These are phyloP conservation scores for Oenanthe javanica DNA, from an alignment of 140 eudicot genomes.

Conservation along the genomic window DNA sequence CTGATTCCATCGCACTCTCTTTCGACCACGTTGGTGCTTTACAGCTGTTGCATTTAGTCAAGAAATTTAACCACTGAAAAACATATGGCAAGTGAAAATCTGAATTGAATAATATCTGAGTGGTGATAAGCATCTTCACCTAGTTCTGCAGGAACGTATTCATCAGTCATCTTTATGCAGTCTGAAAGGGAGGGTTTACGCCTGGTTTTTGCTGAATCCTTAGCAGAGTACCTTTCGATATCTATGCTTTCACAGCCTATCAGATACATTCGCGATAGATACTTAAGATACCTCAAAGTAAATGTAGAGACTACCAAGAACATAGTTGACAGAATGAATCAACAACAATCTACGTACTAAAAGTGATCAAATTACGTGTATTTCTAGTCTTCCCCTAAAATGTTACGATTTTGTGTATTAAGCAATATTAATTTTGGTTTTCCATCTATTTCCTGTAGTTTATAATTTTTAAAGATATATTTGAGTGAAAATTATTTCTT, in stretches of 20 bases:
- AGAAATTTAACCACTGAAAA: too few species aligned
- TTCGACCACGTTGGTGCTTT: conserved; percentile 23
- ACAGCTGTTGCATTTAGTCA: too few species aligned
- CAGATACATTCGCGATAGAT: conserved; percentile 5
- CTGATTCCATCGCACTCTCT: conserved; percentile 60
- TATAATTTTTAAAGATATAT: too few species aligned
- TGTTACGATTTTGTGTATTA: neutral
- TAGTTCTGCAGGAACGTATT: too few species aligned
- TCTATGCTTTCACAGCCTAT: conserved; percentile 30
- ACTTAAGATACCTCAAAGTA: neutral
- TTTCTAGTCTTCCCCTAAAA: neutral
- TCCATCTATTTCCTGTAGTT: neutral
- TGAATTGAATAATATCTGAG: too few species aligned
- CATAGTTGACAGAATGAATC: neutral
- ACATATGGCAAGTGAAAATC: too few species aligned
- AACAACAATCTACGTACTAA: neutral
- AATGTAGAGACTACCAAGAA: neutral
- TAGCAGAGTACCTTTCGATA: conserved; percentile 32
- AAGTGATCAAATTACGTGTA: neutral
- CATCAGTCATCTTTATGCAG: conserved; percentile 35
- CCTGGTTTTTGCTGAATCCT: conserved; percentile 11
- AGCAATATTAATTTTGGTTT: neutral
- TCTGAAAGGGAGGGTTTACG: conserved; percentile 41
- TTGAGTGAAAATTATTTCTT: neutral
- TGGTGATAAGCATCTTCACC: too few species aligned